Evolutionary conservation across 2,329 filamentous ascomycete genomes (phyloP).

Genomic region (Xylaria sp.): DNA sequence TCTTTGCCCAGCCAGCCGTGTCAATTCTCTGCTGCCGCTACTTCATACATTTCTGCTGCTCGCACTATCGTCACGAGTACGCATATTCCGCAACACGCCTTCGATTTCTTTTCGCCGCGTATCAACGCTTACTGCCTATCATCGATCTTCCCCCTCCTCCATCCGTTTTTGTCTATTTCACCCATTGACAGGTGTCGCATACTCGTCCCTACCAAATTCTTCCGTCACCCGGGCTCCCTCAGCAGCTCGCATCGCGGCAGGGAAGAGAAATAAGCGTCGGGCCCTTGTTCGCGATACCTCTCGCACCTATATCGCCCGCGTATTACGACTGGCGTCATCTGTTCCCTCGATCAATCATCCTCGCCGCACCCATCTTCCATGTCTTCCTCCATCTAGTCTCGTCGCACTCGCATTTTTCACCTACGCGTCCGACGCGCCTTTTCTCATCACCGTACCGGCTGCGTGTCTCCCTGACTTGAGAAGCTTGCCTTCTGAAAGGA

Average conservation of each 20-base stretch:
- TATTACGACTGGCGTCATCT: not conserved
- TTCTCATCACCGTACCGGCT: conserved; percentile 21
- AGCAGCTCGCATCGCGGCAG: conserved; percentile 18
- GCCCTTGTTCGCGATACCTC: conserved; percentile 1
- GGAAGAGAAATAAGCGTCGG: conserved; percentile 20
- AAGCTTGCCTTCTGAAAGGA: conserved; percentile 15
- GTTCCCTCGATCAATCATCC: conserved; percentile 13
- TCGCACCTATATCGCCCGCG: conserved; percentile 4
- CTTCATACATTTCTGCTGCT: not conserved
- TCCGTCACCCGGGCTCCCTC: not conserved
- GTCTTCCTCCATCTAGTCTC: conserved; percentile 29
- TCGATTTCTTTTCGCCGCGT: not conserved
- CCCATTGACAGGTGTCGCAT: not conserved
- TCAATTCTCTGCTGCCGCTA: conserved; percentile 15
- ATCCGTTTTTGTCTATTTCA: not conserved
- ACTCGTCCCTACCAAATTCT: no score
- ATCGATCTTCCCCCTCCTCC: not conserved
- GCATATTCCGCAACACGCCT: not conserved
- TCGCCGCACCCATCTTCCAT: conserved; percentile 27
- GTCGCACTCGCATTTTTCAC: conserved; percentile 17
- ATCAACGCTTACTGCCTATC: not conserved
- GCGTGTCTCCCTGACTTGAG: conserved; percentile 14
- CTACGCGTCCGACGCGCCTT: conserved; percentile 39
- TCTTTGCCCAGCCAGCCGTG: conserved; percentile 21
- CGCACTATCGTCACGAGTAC: not conserved